Conservation (phyloP, 345 rosid genomes). For the Acer campestre region DNA sequence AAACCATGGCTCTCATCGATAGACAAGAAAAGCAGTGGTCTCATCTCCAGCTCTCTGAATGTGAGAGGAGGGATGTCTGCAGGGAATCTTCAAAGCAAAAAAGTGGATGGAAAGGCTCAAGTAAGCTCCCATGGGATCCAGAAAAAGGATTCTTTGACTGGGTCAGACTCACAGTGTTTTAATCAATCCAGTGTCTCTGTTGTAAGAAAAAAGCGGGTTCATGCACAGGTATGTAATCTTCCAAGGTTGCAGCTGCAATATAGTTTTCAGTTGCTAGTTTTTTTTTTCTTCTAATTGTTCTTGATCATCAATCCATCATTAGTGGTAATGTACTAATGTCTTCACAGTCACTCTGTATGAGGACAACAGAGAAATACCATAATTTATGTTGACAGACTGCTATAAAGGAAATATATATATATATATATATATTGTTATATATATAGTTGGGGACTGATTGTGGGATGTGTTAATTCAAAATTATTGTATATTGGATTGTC, state of each 20-base stretch:
- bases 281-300: neutral
- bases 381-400: slow-evolving; percentile 1
- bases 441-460: neutral
- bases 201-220: slow-evolving; percentile 86
- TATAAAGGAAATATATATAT: neutral
- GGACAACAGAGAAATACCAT: neutral
- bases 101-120: slow-evolving; percentile 67
- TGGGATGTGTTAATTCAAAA: neutral
- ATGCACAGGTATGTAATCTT: slow-evolving; percentile 70
- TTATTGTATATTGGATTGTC: neutral
- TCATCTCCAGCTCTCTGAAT: slow-evolving; percentile 53
- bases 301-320: neutral
- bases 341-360: neutral
- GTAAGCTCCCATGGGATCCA: slow-evolving; percentile 68
- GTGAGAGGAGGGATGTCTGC: slow-evolving; percentile 60
- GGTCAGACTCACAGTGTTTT: slow-evolving; percentile 69
- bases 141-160: slow-evolving; percentile 67
- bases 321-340: neutral
- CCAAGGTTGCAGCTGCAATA: neutral
- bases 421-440: neutral
- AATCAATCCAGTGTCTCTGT: slow-evolving; percentile 73
- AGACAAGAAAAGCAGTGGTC: slow-evolving; percentile 57
- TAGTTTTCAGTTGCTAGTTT: neutral
- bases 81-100: slow-evolving; percentile 61
- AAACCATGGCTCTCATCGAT: slow-evolving; percentile 60